Percentiles rank a stretch among this genome's conserved stretches.
Evolutionary conservation across 108 stramenopile species (phyloP).

Genomic region (Nitzschia palea): DNA sequence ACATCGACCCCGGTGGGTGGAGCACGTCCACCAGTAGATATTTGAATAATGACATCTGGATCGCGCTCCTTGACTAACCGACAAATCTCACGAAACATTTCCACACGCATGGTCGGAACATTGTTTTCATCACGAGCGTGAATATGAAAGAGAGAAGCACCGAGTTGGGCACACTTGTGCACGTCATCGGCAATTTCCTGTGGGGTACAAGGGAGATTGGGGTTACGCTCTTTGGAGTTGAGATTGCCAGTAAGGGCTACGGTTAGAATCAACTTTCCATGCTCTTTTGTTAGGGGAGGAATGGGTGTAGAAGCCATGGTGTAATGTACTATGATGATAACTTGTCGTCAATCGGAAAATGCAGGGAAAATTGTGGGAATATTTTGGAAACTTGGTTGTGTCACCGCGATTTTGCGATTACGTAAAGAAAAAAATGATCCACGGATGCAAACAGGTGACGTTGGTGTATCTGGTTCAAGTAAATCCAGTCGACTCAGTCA

Average conservation of each 20-base stretch:
- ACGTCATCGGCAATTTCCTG: background rate
- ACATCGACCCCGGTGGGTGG: background rate
- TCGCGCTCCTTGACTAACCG: conserved; percentile 3
- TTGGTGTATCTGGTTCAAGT: too few species aligned
- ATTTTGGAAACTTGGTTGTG: too few species aligned
- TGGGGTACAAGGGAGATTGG: background rate
- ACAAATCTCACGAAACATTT: background rate
- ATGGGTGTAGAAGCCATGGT: background rate
- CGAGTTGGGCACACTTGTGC: conserved; percentile 1
- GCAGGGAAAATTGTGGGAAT: too few species aligned
- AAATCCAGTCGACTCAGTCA: too few species aligned
- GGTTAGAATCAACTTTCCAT: conserved; percentile 1
- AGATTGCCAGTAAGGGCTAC: background rate
- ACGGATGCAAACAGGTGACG: too few species aligned
- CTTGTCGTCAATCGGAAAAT: too few species aligned
- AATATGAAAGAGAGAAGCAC: background rate
- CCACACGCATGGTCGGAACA: background rate
- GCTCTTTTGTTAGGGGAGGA: background rate
- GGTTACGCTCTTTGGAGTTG: background rate
- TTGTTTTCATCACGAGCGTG: conserved; percentile 6
- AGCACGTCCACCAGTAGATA: conserved; percentile 7
- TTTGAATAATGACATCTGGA: conserved; percentile 1
- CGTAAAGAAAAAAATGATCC: too few species aligned
- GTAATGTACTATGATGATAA: too few species aligned
- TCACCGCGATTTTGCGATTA: too few species aligned